A percentile compares a stretch with the other conserved stretches of the same genome.
Evolutionary conservation across 1,284 basidiomycete species (phyloP).

Genomic region (Malassezia dermatis): DNA sequence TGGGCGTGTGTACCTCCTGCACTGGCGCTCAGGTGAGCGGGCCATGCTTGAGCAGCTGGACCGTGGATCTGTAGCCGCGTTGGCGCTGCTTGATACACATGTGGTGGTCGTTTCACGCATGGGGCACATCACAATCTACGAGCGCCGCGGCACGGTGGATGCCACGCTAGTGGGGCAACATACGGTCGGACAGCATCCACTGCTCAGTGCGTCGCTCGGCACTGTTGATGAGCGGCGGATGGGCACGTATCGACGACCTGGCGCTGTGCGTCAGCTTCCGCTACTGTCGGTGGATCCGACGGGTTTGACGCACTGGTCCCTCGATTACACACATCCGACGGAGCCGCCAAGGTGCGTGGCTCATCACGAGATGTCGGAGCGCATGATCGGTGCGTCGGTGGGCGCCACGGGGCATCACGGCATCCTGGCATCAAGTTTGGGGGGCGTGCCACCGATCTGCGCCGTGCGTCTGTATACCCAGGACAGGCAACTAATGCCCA

Average conservation of each 20-base stretch:
- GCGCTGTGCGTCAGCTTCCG: background rate
- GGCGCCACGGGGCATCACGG: constrained; percentile 11
- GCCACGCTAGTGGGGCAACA: background rate
- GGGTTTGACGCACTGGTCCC: constrained; percentile 11
- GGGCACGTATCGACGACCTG: background rate
- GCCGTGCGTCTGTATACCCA: constrained; percentile 3
- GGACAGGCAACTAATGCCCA: background rate
- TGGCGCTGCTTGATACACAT: constrained; percentile 9
- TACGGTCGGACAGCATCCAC: constrained; percentile 9
- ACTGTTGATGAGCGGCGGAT: background rate
- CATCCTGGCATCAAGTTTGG: constrained; percentile 12
- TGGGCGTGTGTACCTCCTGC: constrained; percentile 15
- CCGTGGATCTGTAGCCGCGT: constrained; percentile 14
- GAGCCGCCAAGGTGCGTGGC: background rate
- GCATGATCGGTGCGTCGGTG: constrained; percentile 13
- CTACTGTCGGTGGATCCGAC: constrained; percentile 8
- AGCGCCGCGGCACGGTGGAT: background rate
- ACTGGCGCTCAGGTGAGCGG: constrained; percentile 15
- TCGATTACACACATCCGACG: background rate
- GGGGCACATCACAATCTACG: constrained; percentile 10
- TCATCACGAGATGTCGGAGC: constrained; percentile 8
- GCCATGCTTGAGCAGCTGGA: constrained; percentile 10
- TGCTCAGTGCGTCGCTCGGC: constrained; percentile 16
- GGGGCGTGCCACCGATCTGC: constrained; percentile 17
- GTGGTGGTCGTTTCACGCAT: constrained; percentile 13